Conservation (phyloP, 768 basidiomycete genomes). For the Kwoniella bestiolae region DNA sequence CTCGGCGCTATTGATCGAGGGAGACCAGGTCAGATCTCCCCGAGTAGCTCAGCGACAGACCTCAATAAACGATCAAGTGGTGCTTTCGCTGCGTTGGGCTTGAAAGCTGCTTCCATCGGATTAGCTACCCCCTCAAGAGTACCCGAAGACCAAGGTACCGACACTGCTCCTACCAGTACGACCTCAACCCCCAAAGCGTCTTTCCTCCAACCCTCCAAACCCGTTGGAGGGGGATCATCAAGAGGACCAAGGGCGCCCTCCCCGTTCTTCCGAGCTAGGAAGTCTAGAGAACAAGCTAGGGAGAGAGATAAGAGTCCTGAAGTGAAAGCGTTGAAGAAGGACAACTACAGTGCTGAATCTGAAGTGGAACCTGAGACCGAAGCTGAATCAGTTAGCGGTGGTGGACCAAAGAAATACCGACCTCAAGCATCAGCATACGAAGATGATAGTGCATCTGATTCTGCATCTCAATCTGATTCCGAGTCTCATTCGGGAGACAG, state of each 20-base stretch:
- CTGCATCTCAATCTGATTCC: conserved; percentile 10
- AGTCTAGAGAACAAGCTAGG: conserved; percentile 64
- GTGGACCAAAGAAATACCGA: conserved; percentile 62
- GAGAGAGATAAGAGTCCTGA: conserved; percentile 63
- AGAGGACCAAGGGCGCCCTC: conserved; percentile 61
- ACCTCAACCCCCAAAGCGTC: conserved; percentile 48
- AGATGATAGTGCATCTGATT: conserved; percentile 48
- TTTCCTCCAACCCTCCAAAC: conserved; percentile 56
- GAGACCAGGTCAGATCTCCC: conserved; percentile 33
- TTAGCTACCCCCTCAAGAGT: conserved; percentile 60
- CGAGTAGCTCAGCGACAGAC: conserved; percentile 17
- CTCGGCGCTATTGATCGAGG: conserved; percentile 64
- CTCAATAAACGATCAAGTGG: conserved; percentile 52
- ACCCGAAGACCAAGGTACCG: conserved; percentile 61
- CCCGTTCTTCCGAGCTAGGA: conserved; percentile 75
- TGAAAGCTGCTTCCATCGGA: conserved; percentile 57
- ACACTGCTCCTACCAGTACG: conserved; percentile 64
- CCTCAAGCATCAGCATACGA: conserved; percentile 62
- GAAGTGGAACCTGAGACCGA: conserved; percentile 62
- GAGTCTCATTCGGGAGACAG: conserved; percentile 29
- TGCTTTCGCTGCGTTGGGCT: conserved; percentile 54
- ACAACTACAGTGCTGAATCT: conserved; percentile 25
- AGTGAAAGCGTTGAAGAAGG: conserved; percentile 62
- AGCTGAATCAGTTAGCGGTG: conserved; percentile 57
- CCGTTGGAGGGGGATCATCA: conserved; percentile 45